Base-by-base conservation (phyloP, 1,284 basidiomycete genomes). In the Sanghuangporus sanghuang region DNA sequence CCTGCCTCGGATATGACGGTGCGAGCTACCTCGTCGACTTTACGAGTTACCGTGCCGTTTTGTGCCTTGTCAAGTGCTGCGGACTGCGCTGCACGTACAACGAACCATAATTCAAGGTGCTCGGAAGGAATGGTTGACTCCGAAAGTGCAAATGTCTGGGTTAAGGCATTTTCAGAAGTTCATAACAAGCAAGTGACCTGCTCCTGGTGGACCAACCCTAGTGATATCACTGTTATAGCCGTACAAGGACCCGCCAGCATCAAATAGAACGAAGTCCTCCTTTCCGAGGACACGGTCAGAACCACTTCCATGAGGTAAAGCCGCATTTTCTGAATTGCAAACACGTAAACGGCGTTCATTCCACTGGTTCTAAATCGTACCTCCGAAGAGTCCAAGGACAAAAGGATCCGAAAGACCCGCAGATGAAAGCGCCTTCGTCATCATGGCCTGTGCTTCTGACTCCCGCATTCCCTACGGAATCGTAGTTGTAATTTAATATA, bases 171-270 rank as follows among this genome's bases (percentile, higher is more conserved):
- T 3, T 52, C 23, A 57, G 46, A 55, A 21, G 39, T 8, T 52
- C 35, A 36, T 38, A 23, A 14, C 18, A 23, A 36, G 46, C 32
- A 39, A 36, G 54, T 36, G 18, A 6, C 9, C 16, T 16, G 53
- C 32, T 48, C 0, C 32, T 12, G 14, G 63, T 2, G 50, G 8
- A 8, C 80, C 72, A 68, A 93, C 91, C 70, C 92, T 77, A 0
- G 90, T 93, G 42, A 93, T 83, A 71, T 94, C 92, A 66, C 88
- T 87, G 57, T 81, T 73, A 69, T 95, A 94, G 1, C 87, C 90
- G 69, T 90, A 83, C 58, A 93, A 78, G 7, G 78, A 76, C 1
- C 85, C 90, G 5, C 85, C 89, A 59, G 85, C 84, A 71, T 95
- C 93, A 63, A 95, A 87, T n/a, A 95, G 79, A 12, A 87, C 81